phyloP scores from a whole-genome alignment of 768 basidiomycete species.

The Calocybe gangraenosa region DNA sequence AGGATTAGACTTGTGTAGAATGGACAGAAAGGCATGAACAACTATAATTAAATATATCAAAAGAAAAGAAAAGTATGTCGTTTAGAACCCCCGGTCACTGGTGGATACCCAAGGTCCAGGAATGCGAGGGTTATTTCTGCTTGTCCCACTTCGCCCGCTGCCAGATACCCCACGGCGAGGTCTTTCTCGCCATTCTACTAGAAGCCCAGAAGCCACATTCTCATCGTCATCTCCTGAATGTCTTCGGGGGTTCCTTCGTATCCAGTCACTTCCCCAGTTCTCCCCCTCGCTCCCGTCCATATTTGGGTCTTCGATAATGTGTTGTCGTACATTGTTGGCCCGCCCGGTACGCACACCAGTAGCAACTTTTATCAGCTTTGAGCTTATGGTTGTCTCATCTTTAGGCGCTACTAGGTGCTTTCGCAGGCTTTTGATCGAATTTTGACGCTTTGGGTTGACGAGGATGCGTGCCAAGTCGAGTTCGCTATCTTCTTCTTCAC shows the following conservation, averaged over 20 bases:
- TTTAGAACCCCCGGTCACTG: too few species aligned
- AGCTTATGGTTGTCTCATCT: slow-evolving; percentile 10
- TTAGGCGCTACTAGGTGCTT: slow-evolving; percentile 41
- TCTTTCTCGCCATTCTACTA: background rate
- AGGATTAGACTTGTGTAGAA: too few species aligned
- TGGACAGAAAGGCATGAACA: too few species aligned
- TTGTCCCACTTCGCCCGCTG: slow-evolving; percentile 20
- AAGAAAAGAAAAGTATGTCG: too few species aligned
- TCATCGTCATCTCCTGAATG: slow-evolving; percentile 21
- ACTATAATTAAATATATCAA: too few species aligned
- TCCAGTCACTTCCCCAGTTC: slow-evolving; percentile 25
- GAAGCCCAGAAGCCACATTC: slow-evolving; percentile 16
- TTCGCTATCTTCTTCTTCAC: slow-evolving; percentile 44
- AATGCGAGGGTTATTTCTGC: background rate
- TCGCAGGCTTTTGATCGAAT: slow-evolving; percentile 68
- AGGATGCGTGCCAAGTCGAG: slow-evolving; percentile 64
- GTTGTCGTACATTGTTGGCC: slow-evolving; percentile 6
- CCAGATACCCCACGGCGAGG: slow-evolving; percentile 14
- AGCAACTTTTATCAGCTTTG: slow-evolving; percentile 13
- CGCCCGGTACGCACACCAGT: slow-evolving; percentile 7
- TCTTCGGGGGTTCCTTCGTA: slow-evolving; percentile 15
- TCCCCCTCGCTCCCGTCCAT: slow-evolving; percentile 23
- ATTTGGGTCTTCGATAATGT: slow-evolving; percentile 13
- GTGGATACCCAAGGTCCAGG: too few species aligned
- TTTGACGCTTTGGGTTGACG: slow-evolving; percentile 66